A percentile compares a stretch with the other conserved stretches of the same genome.
Evolutionary conservation across 1,284 basidiomycete genomes (phyloP).

Genomic region (Bjerkandera adusta): DNA sequence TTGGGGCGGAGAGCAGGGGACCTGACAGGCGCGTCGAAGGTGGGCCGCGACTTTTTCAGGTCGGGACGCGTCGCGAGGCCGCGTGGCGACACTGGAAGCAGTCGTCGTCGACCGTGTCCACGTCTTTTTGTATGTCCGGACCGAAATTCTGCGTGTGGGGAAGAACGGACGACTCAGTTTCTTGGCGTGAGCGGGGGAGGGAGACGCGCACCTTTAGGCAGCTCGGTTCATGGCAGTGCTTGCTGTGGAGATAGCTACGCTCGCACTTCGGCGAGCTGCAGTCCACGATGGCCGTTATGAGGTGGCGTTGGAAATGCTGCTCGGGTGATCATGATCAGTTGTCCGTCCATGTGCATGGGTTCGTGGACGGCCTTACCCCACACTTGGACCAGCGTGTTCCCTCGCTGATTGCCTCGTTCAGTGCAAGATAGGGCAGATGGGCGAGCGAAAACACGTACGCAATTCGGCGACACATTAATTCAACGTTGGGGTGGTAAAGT

Average conservation of each 20-base stretch:
- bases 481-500: slow-evolving; percentile 1
- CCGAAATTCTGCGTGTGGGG: slow-evolving; percentile 32
- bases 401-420: slow-evolving; percentile 43
- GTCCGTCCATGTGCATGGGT: slow-evolving; percentile 17
- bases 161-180: neutral
- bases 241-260: slow-evolving; percentile 59
- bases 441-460: slow-evolving; percentile 28
- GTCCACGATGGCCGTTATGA: slow-evolving; percentile 66
- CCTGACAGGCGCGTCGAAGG: neutral
- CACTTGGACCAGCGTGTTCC: slow-evolving; percentile 69
- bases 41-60: too few species aligned
- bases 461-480: slow-evolving; percentile 36
- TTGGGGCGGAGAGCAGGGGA: neutral
- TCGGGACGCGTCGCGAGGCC: slow-evolving; percentile 29
- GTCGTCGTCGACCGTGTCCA: slow-evolving; percentile 38
- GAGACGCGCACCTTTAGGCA: slow-evolving; percentile 49
- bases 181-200: neutral
- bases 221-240: slow-evolving; percentile 44
- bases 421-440: slow-evolving; percentile 11
- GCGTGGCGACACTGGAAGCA: slow-evolving; percentile 39
- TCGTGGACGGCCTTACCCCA: slow-evolving; percentile 45
- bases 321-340: slow-evolving; percentile 8
- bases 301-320: slow-evolving; percentile 72
- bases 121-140: slow-evolving; percentile 36
- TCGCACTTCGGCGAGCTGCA: slow-evolving; percentile 61